A percentile compares a stretch with the other conserved stretches of the same genome.
These are phyloP conservation scores for Zymoseptoria pseudotritici DNA, from an alignment of 2,329 filamentous ascomycete species.

Conservation along the genomic window DNA sequence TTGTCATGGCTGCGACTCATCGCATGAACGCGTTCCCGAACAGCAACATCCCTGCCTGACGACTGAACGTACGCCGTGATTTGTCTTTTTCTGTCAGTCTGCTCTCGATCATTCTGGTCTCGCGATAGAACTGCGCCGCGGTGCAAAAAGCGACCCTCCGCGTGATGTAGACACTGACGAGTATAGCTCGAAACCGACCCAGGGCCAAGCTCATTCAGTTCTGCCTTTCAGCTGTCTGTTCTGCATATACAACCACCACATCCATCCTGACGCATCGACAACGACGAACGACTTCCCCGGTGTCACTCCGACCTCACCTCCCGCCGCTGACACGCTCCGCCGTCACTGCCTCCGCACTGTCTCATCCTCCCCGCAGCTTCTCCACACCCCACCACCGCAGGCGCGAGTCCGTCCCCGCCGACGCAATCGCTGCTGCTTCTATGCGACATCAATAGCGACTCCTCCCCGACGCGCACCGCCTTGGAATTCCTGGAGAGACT, in stretches of 20 bases:
- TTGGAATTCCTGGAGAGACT: slow-evolving; percentile 40
- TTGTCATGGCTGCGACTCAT: neutral
- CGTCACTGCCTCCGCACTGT: neutral
- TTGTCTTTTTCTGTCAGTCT: neutral
- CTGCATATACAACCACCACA: neutral
- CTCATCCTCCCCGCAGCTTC: neutral
- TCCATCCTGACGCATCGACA: neutral
- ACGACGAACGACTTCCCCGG: neutral
- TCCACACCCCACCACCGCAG: slow-evolving; percentile 1
- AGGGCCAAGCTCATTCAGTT: neutral
- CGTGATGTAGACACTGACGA: neutral
- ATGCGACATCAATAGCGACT: slow-evolving; percentile 14
- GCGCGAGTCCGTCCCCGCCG: neutral
- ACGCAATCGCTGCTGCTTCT: neutral
- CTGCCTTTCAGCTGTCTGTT: too few species aligned
- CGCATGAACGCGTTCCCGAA: neutral
- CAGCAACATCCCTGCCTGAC: neutral
- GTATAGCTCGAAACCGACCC: neutral
- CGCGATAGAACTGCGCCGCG: neutral
- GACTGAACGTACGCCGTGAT: neutral
- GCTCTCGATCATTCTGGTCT: neutral
- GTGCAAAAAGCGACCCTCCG: neutral
- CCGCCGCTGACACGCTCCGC: neutral
- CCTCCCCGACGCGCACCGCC: slow-evolving; percentile 37
- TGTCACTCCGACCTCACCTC: neutral